Evolutionary conservation across 306 rosid species (phyloP).

Genomic region (Inga leiocalycina): DNA sequence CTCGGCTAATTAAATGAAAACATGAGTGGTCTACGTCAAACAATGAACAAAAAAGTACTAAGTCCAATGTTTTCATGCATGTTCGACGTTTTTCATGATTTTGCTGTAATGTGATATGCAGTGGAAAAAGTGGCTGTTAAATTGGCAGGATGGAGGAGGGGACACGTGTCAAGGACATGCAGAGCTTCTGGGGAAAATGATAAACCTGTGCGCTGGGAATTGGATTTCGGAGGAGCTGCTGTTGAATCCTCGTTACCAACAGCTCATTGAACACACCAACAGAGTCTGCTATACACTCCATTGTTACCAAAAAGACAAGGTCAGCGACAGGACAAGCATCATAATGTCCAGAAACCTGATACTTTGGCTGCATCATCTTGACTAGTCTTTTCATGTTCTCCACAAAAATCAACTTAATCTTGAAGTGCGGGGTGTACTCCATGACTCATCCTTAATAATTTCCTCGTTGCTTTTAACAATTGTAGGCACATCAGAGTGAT

Average conservation of each 20-base stretch:
- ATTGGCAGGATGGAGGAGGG: slow-evolving; percentile 69
- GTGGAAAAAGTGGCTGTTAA: slow-evolving; percentile 84
- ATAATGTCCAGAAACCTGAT: background rate
- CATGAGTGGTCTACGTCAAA: slow-evolving; percentile 17
- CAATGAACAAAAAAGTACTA: background rate
- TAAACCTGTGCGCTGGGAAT: slow-evolving; percentile 64
- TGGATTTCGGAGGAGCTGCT: slow-evolving; percentile 48
- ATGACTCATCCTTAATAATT: background rate
- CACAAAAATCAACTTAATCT: background rate
- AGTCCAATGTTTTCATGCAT: background rate
- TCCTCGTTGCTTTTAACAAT: background rate
- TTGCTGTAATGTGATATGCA: slow-evolving; percentile 24
- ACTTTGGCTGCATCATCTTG: background rate
- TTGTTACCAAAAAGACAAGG: slow-evolving; percentile 57
- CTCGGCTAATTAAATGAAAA: background rate
- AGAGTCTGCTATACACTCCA: slow-evolving; percentile 52
- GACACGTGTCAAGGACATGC: slow-evolving; percentile 61
- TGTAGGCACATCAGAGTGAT: slow-evolving; percentile 48
- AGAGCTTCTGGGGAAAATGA: slow-evolving; percentile 61
- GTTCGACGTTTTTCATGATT: background rate
- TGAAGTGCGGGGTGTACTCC: background rate
- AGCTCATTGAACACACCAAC: slow-evolving; percentile 61
- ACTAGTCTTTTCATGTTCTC: background rate
- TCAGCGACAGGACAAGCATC: slow-evolving; percentile 37
- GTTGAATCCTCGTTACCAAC: slow-evolving; percentile 47